A percentile compares a stretch with the other conserved stretches of the same genome.
These are phyloP conservation scores for Megacollybia marginata DNA, from an alignment of 768 basidiomycete genomes.

Conservation along the genomic window DNA sequence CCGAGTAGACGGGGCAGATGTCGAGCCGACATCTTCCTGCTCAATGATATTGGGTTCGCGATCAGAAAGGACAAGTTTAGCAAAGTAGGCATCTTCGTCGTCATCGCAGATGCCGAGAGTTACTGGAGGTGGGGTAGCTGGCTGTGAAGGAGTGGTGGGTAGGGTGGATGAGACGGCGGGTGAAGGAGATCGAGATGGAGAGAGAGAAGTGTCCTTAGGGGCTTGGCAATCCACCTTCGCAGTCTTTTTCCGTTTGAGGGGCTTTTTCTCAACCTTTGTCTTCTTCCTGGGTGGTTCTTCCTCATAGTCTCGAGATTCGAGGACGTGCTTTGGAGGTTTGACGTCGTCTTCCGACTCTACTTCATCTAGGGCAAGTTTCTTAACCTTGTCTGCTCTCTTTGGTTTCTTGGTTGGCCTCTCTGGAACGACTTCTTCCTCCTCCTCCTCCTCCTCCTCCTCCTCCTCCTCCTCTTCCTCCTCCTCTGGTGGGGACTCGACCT, in stretches of 20 bases:
- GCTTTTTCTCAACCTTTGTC: slow-evolving; percentile 18
- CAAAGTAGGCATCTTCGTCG: slow-evolving; percentile 85
- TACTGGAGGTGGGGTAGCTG: slow-evolving; percentile 45
- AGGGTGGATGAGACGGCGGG: slow-evolving; percentile 18
- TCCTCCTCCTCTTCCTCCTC: slow-evolving; percentile 26
- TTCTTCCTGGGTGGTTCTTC: slow-evolving; percentile 39
- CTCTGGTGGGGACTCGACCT: slow-evolving; percentile 37
- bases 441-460: slow-evolving; percentile 26
- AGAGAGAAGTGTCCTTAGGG: slow-evolving; percentile 33
- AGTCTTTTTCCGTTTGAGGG: slow-evolving; percentile 22
- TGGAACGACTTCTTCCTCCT: slow-evolving; percentile 26
- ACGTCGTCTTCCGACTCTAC: slow-evolving; percentile 16
- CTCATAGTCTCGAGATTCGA: slow-evolving; percentile 20
- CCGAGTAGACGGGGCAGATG: slow-evolving; percentile 20
- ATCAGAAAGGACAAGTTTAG: slow-evolving; percentile 43
- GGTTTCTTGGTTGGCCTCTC: slow-evolving; percentile 52
- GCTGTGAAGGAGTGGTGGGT: slow-evolving; percentile 24
- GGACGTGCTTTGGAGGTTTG: slow-evolving; percentile 17
- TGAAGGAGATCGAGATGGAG: slow-evolving; percentile 46
- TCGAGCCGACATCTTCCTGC: neutral
- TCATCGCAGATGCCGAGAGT: slow-evolving; percentile 65
- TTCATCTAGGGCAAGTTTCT: slow-evolving; percentile 37
- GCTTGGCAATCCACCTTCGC: slow-evolving; percentile 44
- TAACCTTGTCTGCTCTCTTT: slow-evolving; percentile 40
- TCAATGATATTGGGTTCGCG: neutral